Percentiles rank a stretch among this genome's conserved stretches.
Conservation (phyloP, 345 rosid genomes). For the Eucalyptus cloeziana region DNA sequence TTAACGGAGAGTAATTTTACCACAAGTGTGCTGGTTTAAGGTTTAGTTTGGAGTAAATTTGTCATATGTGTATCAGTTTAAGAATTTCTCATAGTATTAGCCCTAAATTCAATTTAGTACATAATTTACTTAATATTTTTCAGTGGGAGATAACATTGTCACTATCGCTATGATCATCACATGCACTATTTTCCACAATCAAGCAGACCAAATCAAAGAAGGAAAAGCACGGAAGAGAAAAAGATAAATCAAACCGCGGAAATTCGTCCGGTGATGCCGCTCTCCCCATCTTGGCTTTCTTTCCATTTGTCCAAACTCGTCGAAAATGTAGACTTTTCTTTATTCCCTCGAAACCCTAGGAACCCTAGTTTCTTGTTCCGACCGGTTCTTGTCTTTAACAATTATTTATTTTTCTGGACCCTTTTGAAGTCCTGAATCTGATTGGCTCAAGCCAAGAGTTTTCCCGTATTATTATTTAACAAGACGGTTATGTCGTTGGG, state of each 20-base stretch:
- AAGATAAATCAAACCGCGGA: background rate
- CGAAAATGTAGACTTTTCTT: background rate
- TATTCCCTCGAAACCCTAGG: background rate
- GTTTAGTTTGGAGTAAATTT: too few relatives aligned
- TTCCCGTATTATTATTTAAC: background rate
- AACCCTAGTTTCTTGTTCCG: background rate
- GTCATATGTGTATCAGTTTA: accelerated
- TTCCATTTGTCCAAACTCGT: background rate
- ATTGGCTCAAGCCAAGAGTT: background rate
- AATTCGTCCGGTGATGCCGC: background rate
- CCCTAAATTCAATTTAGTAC: background rate
- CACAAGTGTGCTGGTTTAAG: accelerated
- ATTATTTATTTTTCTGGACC: background rate
- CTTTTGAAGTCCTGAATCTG: background rate
- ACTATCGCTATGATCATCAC: background rate
- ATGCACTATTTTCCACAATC: background rate
- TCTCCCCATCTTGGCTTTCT: background rate
- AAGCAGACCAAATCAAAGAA: background rate
- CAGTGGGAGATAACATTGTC: background rate
- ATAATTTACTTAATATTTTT: background rate
- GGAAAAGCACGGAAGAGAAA: background rate
- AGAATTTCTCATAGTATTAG: accelerated
- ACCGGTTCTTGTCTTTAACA: background rate
- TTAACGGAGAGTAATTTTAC: background rate
- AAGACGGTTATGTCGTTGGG: background rate